phyloP scores from a whole-genome alignment of 371 early-diverging fungal genomes.

The Actinomortierella ambigua region DNA sequence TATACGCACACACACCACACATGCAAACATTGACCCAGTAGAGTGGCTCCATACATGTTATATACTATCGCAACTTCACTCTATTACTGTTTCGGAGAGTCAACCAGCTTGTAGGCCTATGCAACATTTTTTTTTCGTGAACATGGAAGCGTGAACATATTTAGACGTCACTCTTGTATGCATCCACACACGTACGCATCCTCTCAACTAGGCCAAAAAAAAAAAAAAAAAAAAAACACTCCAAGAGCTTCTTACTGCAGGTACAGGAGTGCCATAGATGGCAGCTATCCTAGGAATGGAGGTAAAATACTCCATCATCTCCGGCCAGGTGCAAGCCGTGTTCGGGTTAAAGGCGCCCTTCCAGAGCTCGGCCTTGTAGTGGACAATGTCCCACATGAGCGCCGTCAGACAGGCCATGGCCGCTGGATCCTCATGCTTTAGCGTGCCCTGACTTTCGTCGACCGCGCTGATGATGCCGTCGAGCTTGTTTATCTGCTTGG shows the following conservation, averaged over 20 bases:
- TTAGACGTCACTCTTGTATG: no score
- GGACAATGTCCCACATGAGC: constrained; percentile 28
- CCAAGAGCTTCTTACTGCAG: constrained; percentile 22
- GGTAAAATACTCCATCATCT: constrained; percentile 30
- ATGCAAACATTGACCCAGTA: no score
- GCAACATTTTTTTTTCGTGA: no score
- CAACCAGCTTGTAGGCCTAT: constrained; percentile 10
- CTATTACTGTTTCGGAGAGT: constrained; percentile 2
- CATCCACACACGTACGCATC: no score
- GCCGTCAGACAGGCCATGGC: constrained; percentile 18
- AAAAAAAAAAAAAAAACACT: background rate
- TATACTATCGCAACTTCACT: no score
- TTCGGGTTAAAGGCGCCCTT: constrained; percentile 15
- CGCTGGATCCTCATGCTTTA: constrained; percentile 11
- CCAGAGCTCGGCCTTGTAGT: constrained; percentile 30
- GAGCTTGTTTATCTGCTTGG: background rate
- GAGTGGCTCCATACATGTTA: no score
- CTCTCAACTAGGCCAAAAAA: no score
- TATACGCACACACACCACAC: no score
- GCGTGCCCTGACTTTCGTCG: background rate
- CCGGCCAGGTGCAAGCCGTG: constrained; percentile 20
- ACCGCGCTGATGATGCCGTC: constrained; percentile 15
- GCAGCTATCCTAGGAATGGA: constrained; percentile 24
- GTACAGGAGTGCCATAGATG: constrained; percentile 19
- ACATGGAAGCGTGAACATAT: background rate